A percentile compares a stretch with the other conserved stretches of the same genome.
Evolutionary conservation across 352 stramenopile genomes (phyloP).

Genomic region (Blastocystis sp.): DNA sequence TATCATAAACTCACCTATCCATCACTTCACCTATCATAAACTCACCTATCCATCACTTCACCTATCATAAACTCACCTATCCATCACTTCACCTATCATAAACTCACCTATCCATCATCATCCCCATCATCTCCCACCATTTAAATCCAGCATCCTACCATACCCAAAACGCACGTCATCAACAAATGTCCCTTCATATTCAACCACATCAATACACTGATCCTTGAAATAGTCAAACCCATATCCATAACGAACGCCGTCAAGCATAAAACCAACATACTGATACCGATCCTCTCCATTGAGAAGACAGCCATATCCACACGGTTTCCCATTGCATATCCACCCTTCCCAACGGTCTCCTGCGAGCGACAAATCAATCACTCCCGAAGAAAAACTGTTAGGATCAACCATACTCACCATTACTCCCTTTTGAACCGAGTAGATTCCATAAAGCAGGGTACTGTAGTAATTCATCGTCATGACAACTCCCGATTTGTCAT

Average conservation of each 20-base stretch:
- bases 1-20: too few species aligned
- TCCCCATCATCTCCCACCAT: too few species aligned
- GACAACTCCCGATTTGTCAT: not conserved
- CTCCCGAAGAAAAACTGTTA: not conserved
- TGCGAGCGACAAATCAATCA: not conserved
- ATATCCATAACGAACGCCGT: not conserved
- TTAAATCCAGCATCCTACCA: not conserved
- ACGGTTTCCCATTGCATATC: not conserved
- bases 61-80: too few species aligned
- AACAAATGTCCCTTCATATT: not conserved
- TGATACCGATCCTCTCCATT: not conserved
- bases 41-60: too few species aligned
- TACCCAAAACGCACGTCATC: not conserved
- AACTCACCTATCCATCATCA: too few species aligned
- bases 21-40: too few species aligned
- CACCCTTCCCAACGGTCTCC: slow-evolving; percentile 1
- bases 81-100: too few species aligned
- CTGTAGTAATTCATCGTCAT: not conserved
- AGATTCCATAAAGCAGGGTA: not conserved
- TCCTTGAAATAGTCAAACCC: not conserved
- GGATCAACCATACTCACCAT: not conserved
- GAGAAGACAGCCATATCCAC: not conserved
- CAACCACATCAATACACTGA: not conserved
- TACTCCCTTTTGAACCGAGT: not conserved
- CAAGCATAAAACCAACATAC: not conserved